Conservation (phyloP, 148 eudicot genomes). For the Cornus controversa region DNA sequence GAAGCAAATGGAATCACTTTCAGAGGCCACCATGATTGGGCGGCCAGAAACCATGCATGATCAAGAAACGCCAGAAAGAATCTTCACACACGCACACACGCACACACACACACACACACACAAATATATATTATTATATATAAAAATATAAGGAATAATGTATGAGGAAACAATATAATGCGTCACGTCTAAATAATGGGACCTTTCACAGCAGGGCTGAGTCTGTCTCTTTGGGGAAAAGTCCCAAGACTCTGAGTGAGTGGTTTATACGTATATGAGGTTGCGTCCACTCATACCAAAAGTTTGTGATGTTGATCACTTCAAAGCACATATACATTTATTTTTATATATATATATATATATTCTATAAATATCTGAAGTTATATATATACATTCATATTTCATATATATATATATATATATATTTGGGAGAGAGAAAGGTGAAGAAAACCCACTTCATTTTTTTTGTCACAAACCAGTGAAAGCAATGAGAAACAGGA, state of each 20-base stretch:
- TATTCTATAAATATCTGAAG: no score
- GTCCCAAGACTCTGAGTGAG: slow-evolving; percentile 1
- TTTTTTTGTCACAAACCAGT: slow-evolving; percentile 21
- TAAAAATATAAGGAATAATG: background rate
- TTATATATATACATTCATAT: background rate
- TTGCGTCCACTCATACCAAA: slow-evolving; percentile 12
- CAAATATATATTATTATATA: background rate
- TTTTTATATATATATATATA: background rate
- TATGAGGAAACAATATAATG: slow-evolving; percentile 3
- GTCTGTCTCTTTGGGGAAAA: slow-evolving; percentile 4
- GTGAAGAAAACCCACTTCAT: background rate
- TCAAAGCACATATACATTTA: background rate
- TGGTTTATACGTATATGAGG: slow-evolving; percentile 12
- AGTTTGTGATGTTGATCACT: slow-evolving; percentile 16
- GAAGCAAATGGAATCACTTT: slow-evolving; percentile 54
- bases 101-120: background rate
- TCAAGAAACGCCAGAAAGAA: slow-evolving; percentile 7
- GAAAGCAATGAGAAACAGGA: slow-evolving; percentile 19
- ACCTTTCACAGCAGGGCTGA: background rate
- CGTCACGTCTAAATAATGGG: slow-evolving; percentile 9
- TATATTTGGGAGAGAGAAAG: background rate
- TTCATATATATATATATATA: background rate
- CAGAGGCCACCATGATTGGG: slow-evolving; percentile 40
- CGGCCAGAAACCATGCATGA: slow-evolving; percentile 23
- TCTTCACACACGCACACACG: slow-evolving; percentile 5